Evolutionary conservation across 2,329 filamentous ascomycete species (phyloP).

Genomic region (Mycosphaerella sp.): DNA sequence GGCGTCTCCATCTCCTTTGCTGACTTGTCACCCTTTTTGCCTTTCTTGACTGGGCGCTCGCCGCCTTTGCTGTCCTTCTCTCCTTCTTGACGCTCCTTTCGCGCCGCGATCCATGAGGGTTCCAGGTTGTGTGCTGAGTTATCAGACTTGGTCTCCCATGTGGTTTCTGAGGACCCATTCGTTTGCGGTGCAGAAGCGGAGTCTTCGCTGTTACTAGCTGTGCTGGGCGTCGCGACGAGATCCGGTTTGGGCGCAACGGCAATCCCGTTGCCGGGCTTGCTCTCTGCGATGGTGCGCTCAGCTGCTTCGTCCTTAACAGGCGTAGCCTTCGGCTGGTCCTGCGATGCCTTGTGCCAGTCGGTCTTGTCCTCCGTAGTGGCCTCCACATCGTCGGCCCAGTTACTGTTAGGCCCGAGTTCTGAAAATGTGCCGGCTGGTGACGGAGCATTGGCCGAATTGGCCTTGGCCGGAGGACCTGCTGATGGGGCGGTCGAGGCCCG

Average conservation of each 20-base stretch:
- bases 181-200: slow-evolving; percentile 55
- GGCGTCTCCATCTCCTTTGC: slow-evolving; percentile 21
- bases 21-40: slow-evolving; percentile 24
- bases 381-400: slow-evolving; percentile 47
- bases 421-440: slow-evolving; percentile 38
- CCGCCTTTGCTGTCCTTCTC: slow-evolving; percentile 15
- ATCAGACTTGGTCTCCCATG: slow-evolving; percentile 62
- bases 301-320: slow-evolving; percentile 29
- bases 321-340: slow-evolving; percentile 23
- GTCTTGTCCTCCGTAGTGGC: slow-evolving; percentile 34
- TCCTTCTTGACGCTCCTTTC: slow-evolving; percentile 31
- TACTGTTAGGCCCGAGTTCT: slow-evolving; percentile 35
- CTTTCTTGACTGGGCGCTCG: slow-evolving; percentile 13
- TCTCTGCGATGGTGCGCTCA: slow-evolving; percentile 30
- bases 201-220: slow-evolving; percentile 57
- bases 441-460: slow-evolving; percentile 39
- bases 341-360: slow-evolving; percentile 31
- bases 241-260: slow-evolving; percentile 48
- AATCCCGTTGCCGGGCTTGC: slow-evolving; percentile 24
- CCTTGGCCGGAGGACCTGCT: slow-evolving; percentile 43
- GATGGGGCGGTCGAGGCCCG: slow-evolving; percentile 48
- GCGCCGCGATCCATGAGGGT: slow-evolving; percentile 56
- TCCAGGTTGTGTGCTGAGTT: slow-evolving; percentile 57
- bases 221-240: slow-evolving; percentile 51
- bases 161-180: slow-evolving; percentile 53